Evolutionary conservation across 1,284 basidiomycete species (phyloP), one percentile per base, ranked within the genome.

Genomic region (Irpex lacteus): DNA sequence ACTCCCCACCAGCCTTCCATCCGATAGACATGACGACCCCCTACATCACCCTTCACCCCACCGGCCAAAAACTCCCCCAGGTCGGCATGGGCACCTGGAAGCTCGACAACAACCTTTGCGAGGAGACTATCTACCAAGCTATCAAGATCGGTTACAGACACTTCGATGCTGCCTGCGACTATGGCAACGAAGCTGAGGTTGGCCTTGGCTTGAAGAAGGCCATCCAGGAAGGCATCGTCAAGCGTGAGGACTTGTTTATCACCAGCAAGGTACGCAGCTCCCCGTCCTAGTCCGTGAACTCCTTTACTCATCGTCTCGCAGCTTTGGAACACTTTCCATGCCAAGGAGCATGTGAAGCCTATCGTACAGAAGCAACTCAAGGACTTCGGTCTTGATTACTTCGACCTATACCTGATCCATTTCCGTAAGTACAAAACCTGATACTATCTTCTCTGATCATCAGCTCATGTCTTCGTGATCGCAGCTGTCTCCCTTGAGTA

Each of bases 141-240:
- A 73, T 80, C 71, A 77, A 79, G 69, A 70, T 71, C 55, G 80
- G 79, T 26, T 80, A 80, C 70, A 72, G 79, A 52, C 75, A 80
- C 37, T 71, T 81, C 50, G 79, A 81, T 62, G 74, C 78, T 44
- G 78, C 78, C 19, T 74, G 72, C 47, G 71, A 76, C 62, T 77
- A 78, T 63, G 79, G 76, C 21, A 81, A 80, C 66, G 80, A 81
- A 71, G 72, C 74, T 62, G 75, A 77, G 66, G 73, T 73, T 60
- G 78, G 76, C 34, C 72, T 75, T 59, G 80, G 78, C 59, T 65
- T 80, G 57, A 69, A 68, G 59, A 72, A 76, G 19, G 79, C 78
- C 1, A 73, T 81, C 67, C 72, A 73, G 52, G 78, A 78, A 57
- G 77, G 76, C 49, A 58, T 80, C 54, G 77, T 81, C 55, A 75